These are phyloP conservation scores for Saccharomyces hybrid DNA, from an alignment of 1,139 yeast species.

Conservation along the genomic window DNA sequence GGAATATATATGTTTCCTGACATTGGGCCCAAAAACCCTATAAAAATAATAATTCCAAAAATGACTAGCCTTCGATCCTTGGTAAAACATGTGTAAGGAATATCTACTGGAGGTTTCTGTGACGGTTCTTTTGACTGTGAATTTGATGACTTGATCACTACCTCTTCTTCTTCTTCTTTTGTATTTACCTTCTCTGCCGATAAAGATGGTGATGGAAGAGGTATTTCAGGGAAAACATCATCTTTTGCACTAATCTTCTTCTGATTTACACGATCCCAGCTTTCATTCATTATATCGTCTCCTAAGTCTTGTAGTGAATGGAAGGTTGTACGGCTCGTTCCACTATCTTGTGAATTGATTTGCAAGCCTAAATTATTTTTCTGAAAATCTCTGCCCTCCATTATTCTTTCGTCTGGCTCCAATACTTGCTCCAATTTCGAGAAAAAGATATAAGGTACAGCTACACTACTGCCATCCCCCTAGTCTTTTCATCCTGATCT, in stretches of 20 bases:
- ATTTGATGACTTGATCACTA: neutral
- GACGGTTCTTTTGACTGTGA: neutral
- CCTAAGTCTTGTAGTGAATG: neutral
- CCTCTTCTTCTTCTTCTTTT: neutral
- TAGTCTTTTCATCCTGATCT: neutral
- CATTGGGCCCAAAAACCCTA: constrained; percentile 52
- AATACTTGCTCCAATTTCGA: neutral
- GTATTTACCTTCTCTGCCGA: neutral
- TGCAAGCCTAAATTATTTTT: neutral
- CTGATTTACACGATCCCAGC: neutral
- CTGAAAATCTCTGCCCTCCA: neutral
- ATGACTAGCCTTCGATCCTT: constrained; percentile 17
- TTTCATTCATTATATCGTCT: neutral
- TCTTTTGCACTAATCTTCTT: neutral
- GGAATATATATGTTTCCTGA: constrained; percentile 57
- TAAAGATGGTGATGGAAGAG: neutral
- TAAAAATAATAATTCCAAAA: constrained; percentile 24
- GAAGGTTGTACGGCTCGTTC: neutral
- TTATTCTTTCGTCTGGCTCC: neutral
- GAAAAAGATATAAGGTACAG: neutral
- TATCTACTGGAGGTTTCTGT: neutral
- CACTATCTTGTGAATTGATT: neutral
- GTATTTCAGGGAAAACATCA: neutral
- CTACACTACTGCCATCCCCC: neutral
- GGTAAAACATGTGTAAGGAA: constrained; percentile 24